These are phyloP conservation scores for Gentiana straminea DNA, from an alignment of 257 asterid species.

Conservation along the genomic window DNA sequence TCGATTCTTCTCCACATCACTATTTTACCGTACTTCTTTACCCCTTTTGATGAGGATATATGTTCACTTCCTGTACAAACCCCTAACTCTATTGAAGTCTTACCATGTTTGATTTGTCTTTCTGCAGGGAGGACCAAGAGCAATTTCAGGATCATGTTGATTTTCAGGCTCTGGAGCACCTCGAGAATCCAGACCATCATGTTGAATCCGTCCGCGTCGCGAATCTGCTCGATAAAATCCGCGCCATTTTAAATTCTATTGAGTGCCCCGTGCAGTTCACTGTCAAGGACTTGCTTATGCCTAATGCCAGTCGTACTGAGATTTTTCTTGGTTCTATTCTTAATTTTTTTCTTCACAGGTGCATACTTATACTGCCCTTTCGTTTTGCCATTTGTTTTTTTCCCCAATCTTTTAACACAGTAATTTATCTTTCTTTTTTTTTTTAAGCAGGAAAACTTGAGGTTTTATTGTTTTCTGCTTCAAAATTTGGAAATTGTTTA, in stretches of 20 bases:
- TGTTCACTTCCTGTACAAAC: not conserved
- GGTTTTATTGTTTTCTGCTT: too few species aligned
- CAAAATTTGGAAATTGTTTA: too few species aligned
- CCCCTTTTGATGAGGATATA: not conserved
- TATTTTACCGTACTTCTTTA: conserved; percentile 29
- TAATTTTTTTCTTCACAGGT: conserved; percentile 73
- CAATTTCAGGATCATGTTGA: conserved; percentile 46
- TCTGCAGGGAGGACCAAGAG: conserved; percentile 46
- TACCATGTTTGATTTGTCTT: not conserved
- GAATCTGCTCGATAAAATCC: conserved; percentile 44
- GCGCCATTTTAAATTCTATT: conserved; percentile 32
- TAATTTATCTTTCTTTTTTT: too few species aligned
- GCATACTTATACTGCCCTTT: not conserved
- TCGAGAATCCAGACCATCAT: conserved; percentile 80
- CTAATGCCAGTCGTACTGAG: conserved; percentile 67
- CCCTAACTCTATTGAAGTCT: conserved; percentile 10
- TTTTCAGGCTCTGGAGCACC: conserved; percentile 64
- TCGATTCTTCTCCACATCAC: conserved; percentile 39
- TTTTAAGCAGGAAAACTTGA: too few species aligned
- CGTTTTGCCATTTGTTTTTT: too few species aligned
- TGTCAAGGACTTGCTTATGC: conserved; percentile 61
- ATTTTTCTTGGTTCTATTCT: conserved; percentile 65
- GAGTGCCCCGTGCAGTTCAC: conserved; percentile 51
- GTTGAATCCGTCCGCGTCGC: conserved; percentile 39
- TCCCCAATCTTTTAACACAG: too few species aligned